Base-by-base conservation (phyloP, 2,329 filamentous ascomycete species). In the Ramichloridium luteum region DNA sequence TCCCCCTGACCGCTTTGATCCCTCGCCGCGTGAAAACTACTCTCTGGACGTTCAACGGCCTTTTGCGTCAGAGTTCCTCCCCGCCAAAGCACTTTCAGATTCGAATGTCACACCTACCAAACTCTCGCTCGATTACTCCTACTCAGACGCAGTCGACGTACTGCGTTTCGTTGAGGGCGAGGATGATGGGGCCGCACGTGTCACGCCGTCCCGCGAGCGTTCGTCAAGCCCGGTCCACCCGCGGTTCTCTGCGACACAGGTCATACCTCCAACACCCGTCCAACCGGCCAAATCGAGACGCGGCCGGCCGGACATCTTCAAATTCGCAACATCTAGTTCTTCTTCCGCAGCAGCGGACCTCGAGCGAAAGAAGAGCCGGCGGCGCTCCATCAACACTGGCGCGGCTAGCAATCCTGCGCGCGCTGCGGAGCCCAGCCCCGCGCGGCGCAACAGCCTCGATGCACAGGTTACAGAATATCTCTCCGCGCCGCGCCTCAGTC, bases 391-490 rank as follows among this genome's bases (percentile, higher is more conserved):
- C 41, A 55, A 45, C 32, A n/a, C n/a, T n/a, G 49, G 54, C 43
- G 48, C 48, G 28, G 47, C 46, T 25, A 43, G 59, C 53, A 41
- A 53, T 48, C 43, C 34, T 53, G 54, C 56, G 50, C 53, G 26
- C 45, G 62, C 55, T 45, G 38, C 55, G 46, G 43, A 53, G 32
- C 27, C 46, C 6, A 35, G 42, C 20, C 20, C 36, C 5, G 31
- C 37, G 10, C 93, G 83, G 35, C 70, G 78, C 5, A 86, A 94
- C 56, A 92, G 86, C 1, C 74, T 96, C 25, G 86, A 94, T 44
- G 72, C 86, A 48, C 83, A 84, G 1, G 85, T 98, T 1, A 75
- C 85, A 34, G 74, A 77, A 2, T 98, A 93, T 50, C 65, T 96
- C 5, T 75, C 76, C 46, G 84, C 84, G 8, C 77, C 84, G 0